Evolutionary conservation across 192 early-diverging fungal species (phyloP), one percentile per base, ranked within the genome.

Genomic region (Gaertneriomyces sp.): DNA sequence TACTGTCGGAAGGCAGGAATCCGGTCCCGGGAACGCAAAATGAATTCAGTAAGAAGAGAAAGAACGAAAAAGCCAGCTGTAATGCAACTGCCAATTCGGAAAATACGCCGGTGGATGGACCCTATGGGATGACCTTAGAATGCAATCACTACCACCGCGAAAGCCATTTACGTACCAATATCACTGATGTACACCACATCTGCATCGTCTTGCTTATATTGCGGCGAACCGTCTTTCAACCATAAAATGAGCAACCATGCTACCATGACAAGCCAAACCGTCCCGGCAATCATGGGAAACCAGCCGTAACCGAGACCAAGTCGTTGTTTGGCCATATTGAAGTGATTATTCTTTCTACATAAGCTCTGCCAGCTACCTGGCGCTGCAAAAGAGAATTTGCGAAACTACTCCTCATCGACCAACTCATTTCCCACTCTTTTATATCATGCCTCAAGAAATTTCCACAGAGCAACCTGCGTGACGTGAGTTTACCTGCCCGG

Each of bases 191-290:
- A 70, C 5, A 70, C 69, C 25, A 70, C 56, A 44, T 46, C 25
- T 10, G 69, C 69, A 9, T 63, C 69, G 33, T 54, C 53, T 38
- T 63, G 54, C 50, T 70, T 63, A 57, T 70, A 70, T n/a, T 64
- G 60, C 33, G 69, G 69, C 4, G 53, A 33, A 49, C 47, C 69
- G 3, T n/a, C 57, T 42, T 45, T 56, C 17, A 41, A 11, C 69
- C 69, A 70, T 39, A 70, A 54, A 19, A 70, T 58, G 7, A 70
- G 59, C 12, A 70, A 39, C 7, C 54, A 44, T 12, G 54, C 20
- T 2, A 70, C 58, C 6, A 60, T 63, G 6, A 40, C 61, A 14
- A 44, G 3, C 69, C 69, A 70, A 5, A 33, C 33, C 16, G 62
- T 16, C 5, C 51, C 42, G n/a, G 67, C 58, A 17, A 61, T 10